These are phyloP conservation scores for Carex myosuroides DNA, from an alignment of 176 grass and related monocot species.

Conservation along the genomic window DNA sequence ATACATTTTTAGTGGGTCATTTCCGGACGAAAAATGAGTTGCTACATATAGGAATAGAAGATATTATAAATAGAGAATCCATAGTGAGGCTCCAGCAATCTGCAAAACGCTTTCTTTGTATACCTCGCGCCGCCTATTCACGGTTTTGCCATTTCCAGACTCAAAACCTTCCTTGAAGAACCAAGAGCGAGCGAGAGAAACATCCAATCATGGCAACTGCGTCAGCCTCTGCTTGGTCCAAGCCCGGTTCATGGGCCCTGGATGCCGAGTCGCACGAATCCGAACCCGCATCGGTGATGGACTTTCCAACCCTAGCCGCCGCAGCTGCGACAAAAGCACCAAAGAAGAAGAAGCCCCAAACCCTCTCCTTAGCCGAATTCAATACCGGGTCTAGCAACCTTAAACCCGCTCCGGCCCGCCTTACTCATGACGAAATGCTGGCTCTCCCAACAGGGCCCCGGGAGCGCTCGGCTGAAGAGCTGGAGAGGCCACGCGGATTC, in stretches of 20 bases:
- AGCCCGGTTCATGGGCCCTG: slow-evolving; percentile 23
- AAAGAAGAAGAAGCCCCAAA: slow-evolving; percentile 33
- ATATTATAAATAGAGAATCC: background rate
- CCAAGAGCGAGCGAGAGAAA: background rate
- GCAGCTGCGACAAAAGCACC: slow-evolving; percentile 12
- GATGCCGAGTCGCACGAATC: slow-evolving; percentile 15
- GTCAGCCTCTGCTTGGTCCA: slow-evolving; percentile 20
- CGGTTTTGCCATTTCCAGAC: background rate
- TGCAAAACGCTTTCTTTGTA: background rate
- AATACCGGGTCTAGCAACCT: background rate
- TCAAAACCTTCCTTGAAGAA: background rate
- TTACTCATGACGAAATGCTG: slow-evolving; percentile 33
- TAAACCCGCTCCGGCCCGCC: background rate
- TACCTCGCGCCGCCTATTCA: slow-evolving; percentile 24
- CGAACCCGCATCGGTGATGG: slow-evolving; percentile 12
- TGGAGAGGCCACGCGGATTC: slow-evolving; percentile 24
- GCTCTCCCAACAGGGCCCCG: slow-evolving; percentile 24
- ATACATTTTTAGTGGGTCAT: background rate
- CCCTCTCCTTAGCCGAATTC: slow-evolving; percentile 30
- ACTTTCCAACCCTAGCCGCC: slow-evolving; percentile 20
- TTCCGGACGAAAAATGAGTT: background rate
- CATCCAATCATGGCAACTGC: slow-evolving; percentile 15
- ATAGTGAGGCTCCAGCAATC: background rate
- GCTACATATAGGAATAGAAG: background rate
- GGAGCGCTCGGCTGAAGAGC: slow-evolving; percentile 31